Conservation (phyloP, 257 asterid genomes). For the Craterostigma plantagineum region DNA sequence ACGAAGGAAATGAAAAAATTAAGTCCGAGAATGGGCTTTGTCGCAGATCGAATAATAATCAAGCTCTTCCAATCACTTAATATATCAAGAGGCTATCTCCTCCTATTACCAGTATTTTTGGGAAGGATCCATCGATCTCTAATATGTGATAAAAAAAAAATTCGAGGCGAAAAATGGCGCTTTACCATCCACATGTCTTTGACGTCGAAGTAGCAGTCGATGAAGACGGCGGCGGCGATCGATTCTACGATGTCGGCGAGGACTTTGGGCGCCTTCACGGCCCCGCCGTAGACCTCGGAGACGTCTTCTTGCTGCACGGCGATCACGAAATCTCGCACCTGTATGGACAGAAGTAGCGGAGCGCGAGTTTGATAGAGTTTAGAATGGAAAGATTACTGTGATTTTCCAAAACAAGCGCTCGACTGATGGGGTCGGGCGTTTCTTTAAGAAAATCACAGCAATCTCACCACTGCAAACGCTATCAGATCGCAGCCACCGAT, state of each 20-base stretch:
- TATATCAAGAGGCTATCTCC: too few relatives aligned
- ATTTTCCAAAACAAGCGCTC: constrained; percentile 10
- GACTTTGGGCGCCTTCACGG: constrained; percentile 58
- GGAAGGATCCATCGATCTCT: too few relatives aligned
- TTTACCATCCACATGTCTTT: constrained; percentile 27
- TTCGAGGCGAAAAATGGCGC: too few relatives aligned
- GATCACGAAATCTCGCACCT: constrained; percentile 52
- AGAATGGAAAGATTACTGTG: constrained; percentile 14
- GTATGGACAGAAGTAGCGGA: constrained; percentile 11
- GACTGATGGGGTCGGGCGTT: constrained; percentile 9
- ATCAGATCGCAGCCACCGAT: constrained; percentile 17
- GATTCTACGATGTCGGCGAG: constrained; percentile 80
- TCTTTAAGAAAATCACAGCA: constrained; percentile 12
- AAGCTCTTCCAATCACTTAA: too few relatives aligned
- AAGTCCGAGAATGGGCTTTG: background rate
- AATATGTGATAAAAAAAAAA: too few relatives aligned
- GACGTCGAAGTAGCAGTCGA: constrained; percentile 21
- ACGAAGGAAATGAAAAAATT: constrained; percentile 1
- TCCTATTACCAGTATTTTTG: too few relatives aligned
- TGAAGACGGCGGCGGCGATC: constrained; percentile 48
- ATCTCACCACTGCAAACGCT: constrained; percentile 23
- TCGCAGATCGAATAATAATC: too few relatives aligned
- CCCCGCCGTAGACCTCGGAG: constrained; percentile 50
- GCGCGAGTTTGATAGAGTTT: constrained; percentile 16
- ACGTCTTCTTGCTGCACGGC: constrained; percentile 31